phyloP scores from a whole-genome alignment of 805 yeast species.

The Kuraishia capsulata region DNA sequence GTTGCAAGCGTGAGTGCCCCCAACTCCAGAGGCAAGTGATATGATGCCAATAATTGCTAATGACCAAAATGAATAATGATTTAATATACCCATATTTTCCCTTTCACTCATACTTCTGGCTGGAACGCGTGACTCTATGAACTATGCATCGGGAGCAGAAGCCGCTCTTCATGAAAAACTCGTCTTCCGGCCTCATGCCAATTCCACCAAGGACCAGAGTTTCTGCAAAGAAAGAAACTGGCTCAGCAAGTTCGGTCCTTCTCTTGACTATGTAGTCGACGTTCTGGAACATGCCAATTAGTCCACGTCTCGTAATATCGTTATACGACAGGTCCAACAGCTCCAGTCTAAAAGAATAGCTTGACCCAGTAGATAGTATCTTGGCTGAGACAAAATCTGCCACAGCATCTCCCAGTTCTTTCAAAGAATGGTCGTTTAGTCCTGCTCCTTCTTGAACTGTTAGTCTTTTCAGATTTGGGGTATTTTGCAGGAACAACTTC shows the following conservation, averaged over 20 bases:
- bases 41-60: neutral
- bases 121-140: too few species aligned
- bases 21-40: too few species aligned
- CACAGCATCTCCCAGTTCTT: slow-evolving; percentile 7
- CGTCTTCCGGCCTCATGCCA: neutral
- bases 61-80: too few species aligned
- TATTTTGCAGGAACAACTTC: neutral
- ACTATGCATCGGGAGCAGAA: neutral
- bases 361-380: neutral
- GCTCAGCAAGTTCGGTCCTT: neutral
- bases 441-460: slow-evolving; percentile 5
- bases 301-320: slow-evolving; percentile 15
- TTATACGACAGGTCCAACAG: slow-evolving; percentile 11
- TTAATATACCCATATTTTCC: too few species aligned
- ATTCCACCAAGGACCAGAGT: neutral
- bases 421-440: slow-evolving; percentile 11
- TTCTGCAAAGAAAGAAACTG: neutral
- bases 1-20: too few species aligned
- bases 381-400: slow-evolving; percentile 2
- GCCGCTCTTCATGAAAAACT: neutral
- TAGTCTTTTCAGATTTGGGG: slow-evolving; percentile 2
- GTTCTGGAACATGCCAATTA: slow-evolving; percentile 14
- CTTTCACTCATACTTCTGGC: too few species aligned
- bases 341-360: slow-evolving; percentile 1
- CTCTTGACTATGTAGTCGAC: neutral